Conservation (phyloP, 192 early-diverging fungal species). For the Lunasporangiospora selenospora region DNA sequence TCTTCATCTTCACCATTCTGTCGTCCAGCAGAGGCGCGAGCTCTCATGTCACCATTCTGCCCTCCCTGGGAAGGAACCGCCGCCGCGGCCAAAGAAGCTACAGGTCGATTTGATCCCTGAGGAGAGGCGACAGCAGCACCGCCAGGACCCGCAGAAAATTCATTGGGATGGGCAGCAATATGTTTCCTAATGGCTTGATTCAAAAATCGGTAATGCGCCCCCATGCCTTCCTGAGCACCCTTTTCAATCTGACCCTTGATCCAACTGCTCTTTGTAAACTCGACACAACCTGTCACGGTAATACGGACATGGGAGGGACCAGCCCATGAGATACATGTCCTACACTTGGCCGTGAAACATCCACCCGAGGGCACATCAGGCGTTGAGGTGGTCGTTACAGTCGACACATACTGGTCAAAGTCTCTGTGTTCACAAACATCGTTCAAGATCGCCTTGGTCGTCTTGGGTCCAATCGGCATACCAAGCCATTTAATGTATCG, state of each 20-base stretch:
- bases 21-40: no score
- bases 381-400: constrained; percentile 57
- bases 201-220: constrained; percentile 51
- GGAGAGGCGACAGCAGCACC: no score
- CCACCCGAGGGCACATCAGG: constrained; percentile 64
- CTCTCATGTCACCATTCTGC: no score
- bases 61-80: no score
- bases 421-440: constrained; percentile 54
- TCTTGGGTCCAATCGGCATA: constrained; percentile 44
- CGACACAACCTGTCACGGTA: constrained; percentile 52
- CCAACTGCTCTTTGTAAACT: constrained; percentile 58
- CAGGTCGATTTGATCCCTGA: no score
- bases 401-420: constrained; percentile 50
- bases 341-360: constrained; percentile 55
- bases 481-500: constrained; percentile 43
- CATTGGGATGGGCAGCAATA: constrained; percentile 49
- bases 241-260: constrained; percentile 66
- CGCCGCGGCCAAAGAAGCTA: no score
- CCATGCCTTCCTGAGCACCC: constrained; percentile 55
- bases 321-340: constrained; percentile 61
- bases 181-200: constrained; percentile 43
- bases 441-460: constrained; percentile 50
- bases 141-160: constrained; percentile 30
- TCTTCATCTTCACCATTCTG: no score
- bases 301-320: constrained; percentile 47